Base-by-base conservation (phyloP, 768 basidiomycete genomes). In the Cystofilobasidium macerans region DNA sequence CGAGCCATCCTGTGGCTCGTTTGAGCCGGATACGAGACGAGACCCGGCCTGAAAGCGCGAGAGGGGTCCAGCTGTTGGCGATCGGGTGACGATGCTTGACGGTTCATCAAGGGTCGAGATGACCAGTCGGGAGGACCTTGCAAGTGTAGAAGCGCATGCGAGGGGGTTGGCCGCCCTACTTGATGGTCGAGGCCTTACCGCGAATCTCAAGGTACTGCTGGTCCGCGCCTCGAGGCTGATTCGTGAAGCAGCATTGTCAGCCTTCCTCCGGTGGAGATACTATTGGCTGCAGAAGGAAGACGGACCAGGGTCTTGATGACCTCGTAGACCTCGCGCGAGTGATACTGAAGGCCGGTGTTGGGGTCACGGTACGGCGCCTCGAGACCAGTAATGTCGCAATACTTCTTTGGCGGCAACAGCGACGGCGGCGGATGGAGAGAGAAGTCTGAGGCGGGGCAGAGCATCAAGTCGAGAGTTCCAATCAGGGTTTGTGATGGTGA, bases 351-450 rank as follows among this genome's bases (percentile, higher is more conserved):
- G 24, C n/a, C 40, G 14, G 67, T 51, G 14, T 36, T 32, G n/a
- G 67, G 67, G 32, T 68, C 67, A 3, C 35, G 24, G 30, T 68
- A 68, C 7, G 67, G 67, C 30, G 67, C 67, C 16, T 30, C 38
- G 24, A 79, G 73, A 0, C 78, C 78, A 2, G 78, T 79, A 48
- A 79, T 74, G 61, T 79, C 78, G 73, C 78, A 79, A 70, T 78
- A 79, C 61, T 78, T 78, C 69, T 78, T 79, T 0, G 75, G 65
- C 6, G 78, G 78, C 4, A 76, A 57, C 1, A 78, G 69, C 0
- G 75, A 76, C 1, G 78, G 78, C 8, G 77, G 77, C 0, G 77
- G 78, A n/a, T 69, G 68, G 22, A 61, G 30, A 3, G 62, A 35
- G 43, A 32, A 53, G 51, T 51, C 62, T 48, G 33, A 1, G 45